Evolutionary conservation across 768 basidiomycete species (phyloP), one percentile per base, ranked within the genome.

Genomic region (Termitomyces eurrhizus): DNA sequence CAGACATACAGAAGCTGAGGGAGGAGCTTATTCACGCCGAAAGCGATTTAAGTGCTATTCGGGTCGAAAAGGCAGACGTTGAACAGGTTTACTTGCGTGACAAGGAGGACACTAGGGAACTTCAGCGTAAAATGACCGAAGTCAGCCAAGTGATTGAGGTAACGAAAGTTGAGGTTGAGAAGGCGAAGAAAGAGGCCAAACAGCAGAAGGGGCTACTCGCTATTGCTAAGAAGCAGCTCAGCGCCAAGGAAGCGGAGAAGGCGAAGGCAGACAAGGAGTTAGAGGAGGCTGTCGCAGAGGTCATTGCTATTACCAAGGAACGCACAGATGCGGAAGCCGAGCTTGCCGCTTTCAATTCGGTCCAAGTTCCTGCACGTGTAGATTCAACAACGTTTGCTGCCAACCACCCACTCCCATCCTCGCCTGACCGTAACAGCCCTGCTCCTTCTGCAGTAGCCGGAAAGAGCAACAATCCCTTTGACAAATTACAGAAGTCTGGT

Each of bases 201-300:
- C 93, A 97, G 69, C 95, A 98, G 77, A 98, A 93, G 72, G 97
- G 97, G 11, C 80, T 96, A 64, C 80, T 96, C 26, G 95, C 95
- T 5, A 96, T 98, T 70, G 92, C 93, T 6, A 89, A 89, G 77
- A 98, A 99, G 73, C 97, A 98, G 76, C 77, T 98, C 32, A 83
- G 83, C 29, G 85, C 90, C 5, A 89, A 92, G 63, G 96, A 98
- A 71, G 78, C 81, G 0, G 91, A 92, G 67, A 84, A 82, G 58
- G 83, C 81, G 14, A 90, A 85, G 71, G 78, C 77, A 11, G 83
- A 88, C 66, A 85, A 85, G 68, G 93, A 95, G 65, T 74, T 92
- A 9, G 83, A 84, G 64, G 90, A 89, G 52, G 86, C 86, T 7
- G 74, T 77, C 50, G 77, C 71, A 2, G 88, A 90, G 71, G 72